A percentile compares a stretch with the other conserved stretches of the same genome.
Conservation (phyloP, 768 basidiomycete species). For the Dacryopinax spathularia region DNA sequence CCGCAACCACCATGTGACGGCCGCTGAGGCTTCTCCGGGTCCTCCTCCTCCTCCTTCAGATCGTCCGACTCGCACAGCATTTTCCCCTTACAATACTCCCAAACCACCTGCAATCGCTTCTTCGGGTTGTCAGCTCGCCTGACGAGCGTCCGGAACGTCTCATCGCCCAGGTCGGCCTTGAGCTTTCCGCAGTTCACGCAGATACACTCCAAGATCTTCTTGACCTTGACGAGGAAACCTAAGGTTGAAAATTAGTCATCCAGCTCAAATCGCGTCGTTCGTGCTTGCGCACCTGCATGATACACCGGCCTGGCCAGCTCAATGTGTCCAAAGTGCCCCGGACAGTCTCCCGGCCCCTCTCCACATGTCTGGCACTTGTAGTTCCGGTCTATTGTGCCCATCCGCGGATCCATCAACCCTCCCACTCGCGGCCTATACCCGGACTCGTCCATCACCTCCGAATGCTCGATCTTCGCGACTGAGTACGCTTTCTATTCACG, state of each 20-base stretch:
- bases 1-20: conserved; percentile 82
- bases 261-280: neutral
- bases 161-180: conserved; percentile 68
- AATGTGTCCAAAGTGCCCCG: conserved; percentile 97
- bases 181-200: conserved; percentile 98
- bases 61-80: conserved; percentile 81
- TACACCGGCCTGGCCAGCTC: conserved; percentile 95
- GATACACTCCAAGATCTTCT: conserved; percentile 97
- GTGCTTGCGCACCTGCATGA: conserved; percentile 61
- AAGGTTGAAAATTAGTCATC: conserved; percentile 2
- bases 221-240: conserved; percentile 98
- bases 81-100: conserved; percentile 77
- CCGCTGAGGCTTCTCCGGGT: conserved; percentile 41
- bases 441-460: conserved; percentile 94
- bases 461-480: conserved; percentile 95
- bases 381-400: conserved; percentile 95
- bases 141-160: conserved; percentile 19
- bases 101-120: conserved; percentile 72
- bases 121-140: conserved; percentile 77
- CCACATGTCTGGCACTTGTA: conserved; percentile 99
- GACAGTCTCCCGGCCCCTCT: conserved; percentile 99
- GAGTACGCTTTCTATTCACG: conserved; percentile 83
- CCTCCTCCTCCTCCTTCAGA: conserved; percentile 64
- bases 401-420: conserved; percentile 92
- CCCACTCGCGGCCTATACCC: conserved; percentile 81